Percentiles rank a stretch among this genome's conserved stretches.
These are phyloP conservation scores for Penicillium verrucosum DNA, from an alignment of 2,329 filamentous ascomycete genomes.

Conservation along the genomic window DNA sequence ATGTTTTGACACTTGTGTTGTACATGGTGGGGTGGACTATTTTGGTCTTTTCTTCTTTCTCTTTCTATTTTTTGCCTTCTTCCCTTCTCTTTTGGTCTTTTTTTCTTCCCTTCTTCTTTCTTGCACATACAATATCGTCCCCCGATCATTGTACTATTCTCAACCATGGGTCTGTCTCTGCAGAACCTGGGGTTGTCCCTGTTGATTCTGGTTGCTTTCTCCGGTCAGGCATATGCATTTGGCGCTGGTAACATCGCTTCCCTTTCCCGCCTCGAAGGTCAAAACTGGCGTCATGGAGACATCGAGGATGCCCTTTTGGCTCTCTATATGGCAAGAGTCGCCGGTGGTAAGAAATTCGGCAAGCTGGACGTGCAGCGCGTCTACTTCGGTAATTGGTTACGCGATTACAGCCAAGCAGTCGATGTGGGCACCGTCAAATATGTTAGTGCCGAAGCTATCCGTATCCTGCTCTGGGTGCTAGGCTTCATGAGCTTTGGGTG, in stretches of 20 bases:
- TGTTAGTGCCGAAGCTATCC: conserved; percentile 85
- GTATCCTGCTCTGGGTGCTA: conserved; percentile 81
- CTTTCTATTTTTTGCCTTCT: background rate
- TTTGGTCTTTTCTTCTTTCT: background rate
- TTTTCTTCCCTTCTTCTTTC: background rate
- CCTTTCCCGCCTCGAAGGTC: conserved; percentile 74
- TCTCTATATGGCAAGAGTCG: conserved; percentile 62
- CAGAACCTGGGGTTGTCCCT: conserved; percentile 33
- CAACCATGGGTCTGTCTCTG: conserved; percentile 21
- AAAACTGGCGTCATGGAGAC: conserved; percentile 88
- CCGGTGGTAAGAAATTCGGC: conserved; percentile 76
- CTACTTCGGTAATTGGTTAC: conserved; percentile 95
- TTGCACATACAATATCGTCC: background rate
- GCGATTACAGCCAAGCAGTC: conserved; percentile 90
- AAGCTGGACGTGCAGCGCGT: conserved; percentile 84
- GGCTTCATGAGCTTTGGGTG: conserved; percentile 87
- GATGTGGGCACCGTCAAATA: conserved; percentile 90
- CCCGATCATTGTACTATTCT: background rate
- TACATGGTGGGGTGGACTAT: conserved; percentile 8
- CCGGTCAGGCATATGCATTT: conserved; percentile 70
- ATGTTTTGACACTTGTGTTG: conserved; percentile 4
- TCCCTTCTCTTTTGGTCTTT: background rate
- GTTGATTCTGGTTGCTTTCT: conserved; percentile 62
- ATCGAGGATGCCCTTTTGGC: conserved; percentile 86
- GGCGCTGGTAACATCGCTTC: conserved; percentile 86